These are phyloP conservation scores for Colletotrichum phormii DNA, from an alignment of 2,329 filamentous ascomycete genomes.

Conservation along the genomic window DNA sequence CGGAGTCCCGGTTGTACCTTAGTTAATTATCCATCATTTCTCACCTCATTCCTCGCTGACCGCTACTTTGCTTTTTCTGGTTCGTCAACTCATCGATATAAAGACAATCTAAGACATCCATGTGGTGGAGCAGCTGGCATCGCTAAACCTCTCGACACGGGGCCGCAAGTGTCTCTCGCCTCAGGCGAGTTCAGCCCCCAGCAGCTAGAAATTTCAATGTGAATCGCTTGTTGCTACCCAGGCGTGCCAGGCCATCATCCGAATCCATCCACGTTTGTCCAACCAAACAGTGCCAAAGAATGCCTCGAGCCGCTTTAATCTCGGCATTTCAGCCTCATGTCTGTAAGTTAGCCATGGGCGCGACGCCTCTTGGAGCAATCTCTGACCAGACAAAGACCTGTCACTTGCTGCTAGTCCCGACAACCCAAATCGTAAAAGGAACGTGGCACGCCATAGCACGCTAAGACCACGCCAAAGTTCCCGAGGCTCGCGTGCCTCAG, in stretches of 20 bases:
- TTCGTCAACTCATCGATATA: background rate
- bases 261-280: background rate
- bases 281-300: background rate
- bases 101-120: background rate
- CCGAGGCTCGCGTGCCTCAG: background rate
- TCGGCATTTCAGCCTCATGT: background rate
- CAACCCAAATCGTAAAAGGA: background rate
- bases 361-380: background rate
- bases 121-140: background rate
- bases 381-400: background rate
- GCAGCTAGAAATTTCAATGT: background rate
- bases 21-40: background rate
- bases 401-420: background rate
- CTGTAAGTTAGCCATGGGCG: background rate
- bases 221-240: background rate
- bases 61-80: background rate
- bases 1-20: no score
- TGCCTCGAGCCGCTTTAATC: background rate
- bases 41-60: background rate
- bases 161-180: background rate
- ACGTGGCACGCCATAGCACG: background rate
- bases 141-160: background rate
- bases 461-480: background rate
- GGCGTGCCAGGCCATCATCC: background rate
- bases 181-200: background rate